Evolutionary conservation across 306 rosid species (phyloP).

Genomic region (Potentilla sterilis): DNA sequence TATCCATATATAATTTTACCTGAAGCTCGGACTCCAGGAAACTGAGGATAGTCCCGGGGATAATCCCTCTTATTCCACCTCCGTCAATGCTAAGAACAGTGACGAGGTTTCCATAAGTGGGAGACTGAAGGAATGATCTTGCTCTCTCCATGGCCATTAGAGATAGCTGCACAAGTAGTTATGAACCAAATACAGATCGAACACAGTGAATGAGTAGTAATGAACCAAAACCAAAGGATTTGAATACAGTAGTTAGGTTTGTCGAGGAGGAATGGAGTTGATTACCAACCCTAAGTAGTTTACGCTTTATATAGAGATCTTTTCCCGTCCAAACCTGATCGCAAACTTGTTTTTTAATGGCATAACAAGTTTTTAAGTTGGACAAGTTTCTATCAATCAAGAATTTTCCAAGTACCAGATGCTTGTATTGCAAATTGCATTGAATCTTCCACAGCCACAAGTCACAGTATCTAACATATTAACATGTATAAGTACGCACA

Average conservation of each 20-base stretch:
- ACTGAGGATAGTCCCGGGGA: conserved; percentile 55
- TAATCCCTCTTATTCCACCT: conserved; percentile 65
- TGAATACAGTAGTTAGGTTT: no score
- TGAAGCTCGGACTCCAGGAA: conserved; percentile 70
- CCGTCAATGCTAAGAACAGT: conserved; percentile 73
- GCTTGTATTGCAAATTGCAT: not conserved
- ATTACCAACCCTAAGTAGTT: not conserved
- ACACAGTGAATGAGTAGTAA: not conserved
- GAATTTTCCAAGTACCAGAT: not conserved
- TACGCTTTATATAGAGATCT: conserved; percentile 10
- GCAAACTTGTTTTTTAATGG: not conserved
- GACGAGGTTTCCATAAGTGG: conserved; percentile 56
- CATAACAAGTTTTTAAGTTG: not conserved
- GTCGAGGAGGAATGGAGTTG: not conserved
- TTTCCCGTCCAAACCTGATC: not conserved
- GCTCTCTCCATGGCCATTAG: conserved; percentile 25
- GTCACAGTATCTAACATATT: not conserved
- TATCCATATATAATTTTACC: conserved; percentile 21
- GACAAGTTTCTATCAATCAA: not conserved
- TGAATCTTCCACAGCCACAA: not conserved
- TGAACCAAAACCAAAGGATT: not conserved
- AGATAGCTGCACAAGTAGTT: not conserved
- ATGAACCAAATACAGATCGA: not conserved
- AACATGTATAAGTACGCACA: not conserved
- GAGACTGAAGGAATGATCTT: conserved; percentile 34